Percentiles rank a stretch among this genome's conserved stretches.
Evolutionary conservation across 768 basidiomycete genomes (phyloP).

Genomic region (Hemileccinum impolitum): DNA sequence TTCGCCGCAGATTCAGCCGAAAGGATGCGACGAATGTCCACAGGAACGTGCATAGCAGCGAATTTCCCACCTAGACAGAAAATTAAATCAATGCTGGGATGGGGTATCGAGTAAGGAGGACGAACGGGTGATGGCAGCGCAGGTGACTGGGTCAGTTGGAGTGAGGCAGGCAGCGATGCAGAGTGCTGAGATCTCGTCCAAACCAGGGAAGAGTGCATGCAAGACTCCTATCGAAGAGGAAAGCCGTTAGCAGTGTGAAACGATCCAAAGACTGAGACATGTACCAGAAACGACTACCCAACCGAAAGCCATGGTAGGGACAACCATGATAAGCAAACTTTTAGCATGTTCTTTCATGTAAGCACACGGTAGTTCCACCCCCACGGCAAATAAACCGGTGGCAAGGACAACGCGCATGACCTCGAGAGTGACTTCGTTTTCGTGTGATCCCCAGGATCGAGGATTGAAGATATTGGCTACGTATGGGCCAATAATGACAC

Average conservation of each 20-base stretch:
- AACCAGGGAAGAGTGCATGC: conserved; percentile 63
- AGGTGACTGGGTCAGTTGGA: conserved; percentile 93
- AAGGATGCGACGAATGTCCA: conserved; percentile 74
- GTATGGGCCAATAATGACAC: conserved; percentile 65
- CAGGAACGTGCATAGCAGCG: conserved; percentile 65
- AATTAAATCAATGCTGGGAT: not conserved
- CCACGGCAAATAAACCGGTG: conserved; percentile 90
- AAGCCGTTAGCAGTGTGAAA: not conserved
- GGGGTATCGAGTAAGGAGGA: not conserved
- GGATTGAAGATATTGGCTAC: conserved; percentile 72
- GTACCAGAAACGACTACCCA: conserved; percentile 75
- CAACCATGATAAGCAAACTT: conserved; percentile 64
- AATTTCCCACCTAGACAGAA: conserved; percentile 59
- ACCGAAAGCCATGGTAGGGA: conserved; percentile 82
- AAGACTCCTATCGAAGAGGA: conserved; percentile 55
- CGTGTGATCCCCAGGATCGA: conserved; percentile 57
- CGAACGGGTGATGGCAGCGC: conserved; percentile 74
- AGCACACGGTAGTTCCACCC: conserved; percentile 84
- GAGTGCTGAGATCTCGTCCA: conserved; percentile 72
- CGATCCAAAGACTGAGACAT: conserved; percentile 16
- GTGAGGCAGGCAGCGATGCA: conserved; percentile 89
- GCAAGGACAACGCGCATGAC: conserved; percentile 87
- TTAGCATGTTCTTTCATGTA: conserved; percentile 82
- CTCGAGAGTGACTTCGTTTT: conserved; percentile 74
- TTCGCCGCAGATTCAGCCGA: conserved; percentile 92